Base-by-base conservation (phyloP, 2,329 filamentous ascomycete species). In the Monilinia fructicola region DNA sequence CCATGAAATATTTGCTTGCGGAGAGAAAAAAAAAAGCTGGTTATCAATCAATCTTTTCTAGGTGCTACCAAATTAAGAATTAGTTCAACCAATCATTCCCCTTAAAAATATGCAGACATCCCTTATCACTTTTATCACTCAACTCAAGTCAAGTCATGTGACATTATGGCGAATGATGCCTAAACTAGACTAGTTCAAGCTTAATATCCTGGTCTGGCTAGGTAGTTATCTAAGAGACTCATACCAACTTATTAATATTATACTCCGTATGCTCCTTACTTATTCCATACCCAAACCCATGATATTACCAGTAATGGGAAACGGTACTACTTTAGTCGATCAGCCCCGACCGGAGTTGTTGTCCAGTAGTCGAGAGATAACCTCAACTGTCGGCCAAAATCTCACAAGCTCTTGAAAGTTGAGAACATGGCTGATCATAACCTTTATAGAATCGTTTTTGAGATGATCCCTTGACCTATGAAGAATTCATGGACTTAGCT, bases 151-250 rank as follows among this genome's bases (percentile, higher is more conserved):
- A 62, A n/a, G 44, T 62, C 31, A 62, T 48, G 59, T 62, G 59
- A 62, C 21, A n/a, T 11, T 3, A 7, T 40, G 35, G 44, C n/a
- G 7, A 18, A 9, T 42, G 14, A 2, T 63, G 54, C 54, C 54
- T 59, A 38, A 59, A 59, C 54, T 50, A 65, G 48, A 59, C 53
- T 12, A 11, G 50, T 44, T 50, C 40, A 54, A 54, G 46, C 50
- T 50, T 59, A 6, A 14, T 12, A 59, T 53, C 26, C 50, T 46
- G 18, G 18, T 42, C 12, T 42, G 12, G 9, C 12, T 44, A 21
- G 12, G 14, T 44, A 26, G 21, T n/a, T n/a, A n/a, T n/a, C n/a
- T n/a, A 21, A 14, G 46, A 31, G 42, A 4, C 31, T 23, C 7
- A 11, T 35, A 4, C n/a, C 12, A 46, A 31, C 26, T 14, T 35